phyloP scores from a whole-genome alignment of 441 rosid genomes.

The Populus hybrid region DNA sequence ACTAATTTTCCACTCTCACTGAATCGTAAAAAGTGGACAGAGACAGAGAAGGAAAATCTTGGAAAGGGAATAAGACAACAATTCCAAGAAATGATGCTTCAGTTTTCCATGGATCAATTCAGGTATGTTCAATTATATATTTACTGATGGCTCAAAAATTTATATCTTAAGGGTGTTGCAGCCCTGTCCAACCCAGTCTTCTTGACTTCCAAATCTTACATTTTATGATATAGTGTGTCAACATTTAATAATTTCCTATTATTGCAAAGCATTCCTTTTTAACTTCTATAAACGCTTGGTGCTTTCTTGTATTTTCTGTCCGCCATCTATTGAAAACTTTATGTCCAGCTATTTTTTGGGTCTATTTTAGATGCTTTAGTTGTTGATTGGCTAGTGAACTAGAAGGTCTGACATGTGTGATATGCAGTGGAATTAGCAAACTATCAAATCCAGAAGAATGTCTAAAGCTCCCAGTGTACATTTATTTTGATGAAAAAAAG shows the following conservation, averaged over 20 bases:
- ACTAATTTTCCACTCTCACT: conserved; percentile 47
- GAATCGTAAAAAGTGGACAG: conserved; percentile 64
- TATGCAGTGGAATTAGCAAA: neutral
- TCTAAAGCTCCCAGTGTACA: neutral
- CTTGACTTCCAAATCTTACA: neutral
- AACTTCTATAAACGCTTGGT: neutral
- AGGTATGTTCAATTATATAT: conserved; percentile 37
- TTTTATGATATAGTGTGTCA: neutral
- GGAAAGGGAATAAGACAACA: conserved; percentile 72
- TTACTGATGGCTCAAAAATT: neutral
- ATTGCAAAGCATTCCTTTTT: neutral
- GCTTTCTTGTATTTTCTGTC: neutral
- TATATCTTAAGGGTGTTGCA: neutral
- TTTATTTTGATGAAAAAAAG: neutral
- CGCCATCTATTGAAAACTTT: neutral
- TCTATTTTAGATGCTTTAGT: neutral
- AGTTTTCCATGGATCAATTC: conserved; percentile 46
- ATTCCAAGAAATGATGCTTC: conserved; percentile 65
- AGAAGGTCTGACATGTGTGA: neutral
- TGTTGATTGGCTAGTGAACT: neutral
- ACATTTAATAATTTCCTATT: neutral
- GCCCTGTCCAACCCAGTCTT: neutral
- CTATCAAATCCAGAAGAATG: neutral
- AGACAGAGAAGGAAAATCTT: conserved; percentile 66
- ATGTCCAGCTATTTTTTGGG: neutral